Evolutionary conservation across 1,284 basidiomycete species (phyloP).

Genomic region (Peniophora sp.): DNA sequence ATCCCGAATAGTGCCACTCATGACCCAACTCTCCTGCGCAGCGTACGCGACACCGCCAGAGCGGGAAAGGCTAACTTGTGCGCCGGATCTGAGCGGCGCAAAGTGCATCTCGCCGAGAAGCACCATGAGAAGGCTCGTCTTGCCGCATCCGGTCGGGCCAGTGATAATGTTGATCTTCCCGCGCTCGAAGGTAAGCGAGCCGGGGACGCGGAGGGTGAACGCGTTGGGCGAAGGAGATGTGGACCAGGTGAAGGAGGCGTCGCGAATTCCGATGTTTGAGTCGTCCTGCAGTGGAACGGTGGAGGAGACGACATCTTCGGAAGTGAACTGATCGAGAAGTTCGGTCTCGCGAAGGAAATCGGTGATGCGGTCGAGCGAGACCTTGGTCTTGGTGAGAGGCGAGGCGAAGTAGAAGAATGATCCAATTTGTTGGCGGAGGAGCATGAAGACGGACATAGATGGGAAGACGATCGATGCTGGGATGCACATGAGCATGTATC

Average conservation of each 20-base stretch:
- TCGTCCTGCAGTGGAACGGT: slow-evolving; percentile 12
- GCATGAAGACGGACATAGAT: slow-evolving; percentile 29
- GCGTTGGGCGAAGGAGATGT: slow-evolving; percentile 16
- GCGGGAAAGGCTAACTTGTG: slow-evolving; percentile 62
- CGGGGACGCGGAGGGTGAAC: slow-evolving; percentile 42
- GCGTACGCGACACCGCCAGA: slow-evolving; percentile 63
- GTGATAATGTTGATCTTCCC: slow-evolving; percentile 56
- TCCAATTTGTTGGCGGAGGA: slow-evolving; percentile 21
- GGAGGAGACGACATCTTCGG: slow-evolving; percentile 15
- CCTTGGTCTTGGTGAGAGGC: slow-evolving; percentile 29
- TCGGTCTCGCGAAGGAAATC: slow-evolving; percentile 42
- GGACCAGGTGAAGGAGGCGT: slow-evolving; percentile 35
- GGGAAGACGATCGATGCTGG: slow-evolving; percentile 32
- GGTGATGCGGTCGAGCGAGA: slow-evolving; percentile 38
- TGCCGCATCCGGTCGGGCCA: slow-evolving; percentile 52
- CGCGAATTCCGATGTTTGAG: slow-evolving; percentile 30
- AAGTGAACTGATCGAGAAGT: slow-evolving; percentile 37
- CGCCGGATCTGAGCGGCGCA: slow-evolving; percentile 37
- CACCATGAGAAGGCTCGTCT: slow-evolving; percentile 46
- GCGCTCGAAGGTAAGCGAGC: slow-evolving; percentile 48
- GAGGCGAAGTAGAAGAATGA: slow-evolving; percentile 19
- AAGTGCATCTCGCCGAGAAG: slow-evolving; percentile 63
- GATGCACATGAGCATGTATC: slow-evolving; percentile 8
- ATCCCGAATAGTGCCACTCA: slow-evolving; percentile 43
- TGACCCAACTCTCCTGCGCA: slow-evolving; percentile 73